phyloP scores from a whole-genome alignment of 2,329 filamentous ascomycete genomes.

The Arthrocladium fulminans region DNA sequence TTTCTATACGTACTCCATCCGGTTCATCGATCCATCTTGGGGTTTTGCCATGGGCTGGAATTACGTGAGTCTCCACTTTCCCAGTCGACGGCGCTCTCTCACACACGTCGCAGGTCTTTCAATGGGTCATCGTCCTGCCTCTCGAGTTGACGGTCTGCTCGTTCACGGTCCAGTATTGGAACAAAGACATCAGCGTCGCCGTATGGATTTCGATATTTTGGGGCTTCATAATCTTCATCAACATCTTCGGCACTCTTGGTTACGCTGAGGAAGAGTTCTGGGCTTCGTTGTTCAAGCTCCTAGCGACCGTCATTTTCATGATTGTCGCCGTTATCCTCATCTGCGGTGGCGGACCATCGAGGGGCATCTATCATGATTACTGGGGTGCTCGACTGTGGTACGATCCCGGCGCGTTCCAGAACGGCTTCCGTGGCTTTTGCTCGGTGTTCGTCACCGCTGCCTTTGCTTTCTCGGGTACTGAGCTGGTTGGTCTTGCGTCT shows the following conservation, averaged over 20 bases:
- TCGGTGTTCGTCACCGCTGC: slow-evolving; percentile 47
- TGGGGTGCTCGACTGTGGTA: slow-evolving; percentile 53
- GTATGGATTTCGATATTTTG: slow-evolving; percentile 64
- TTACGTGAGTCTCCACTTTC: slow-evolving; percentile 37
- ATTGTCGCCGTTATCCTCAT: slow-evolving; percentile 14
- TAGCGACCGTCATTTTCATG: slow-evolving; percentile 39
- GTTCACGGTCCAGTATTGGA: slow-evolving; percentile 69
- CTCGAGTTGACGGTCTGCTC: slow-evolving; percentile 74
- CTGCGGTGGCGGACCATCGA: slow-evolving; percentile 32
- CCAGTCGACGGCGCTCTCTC: slow-evolving; percentile 72
- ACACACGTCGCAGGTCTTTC: slow-evolving; percentile 45
- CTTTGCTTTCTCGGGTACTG: slow-evolving; percentile 50
- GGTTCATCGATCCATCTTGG: slow-evolving; percentile 72
- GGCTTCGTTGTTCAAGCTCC: slow-evolving; percentile 69
- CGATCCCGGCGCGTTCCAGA: slow-evolving; percentile 36
- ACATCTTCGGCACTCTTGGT: slow-evolving; percentile 71
- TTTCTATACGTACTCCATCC: slow-evolving; percentile 82
- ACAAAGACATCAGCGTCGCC: slow-evolving; percentile 25
- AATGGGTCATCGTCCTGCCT: slow-evolving; percentile 73
- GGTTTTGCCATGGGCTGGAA: slow-evolving; percentile 40
- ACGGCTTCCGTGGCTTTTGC: slow-evolving; percentile 46
- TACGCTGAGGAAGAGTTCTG: slow-evolving; percentile 79
- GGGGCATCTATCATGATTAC: slow-evolving; percentile 26
- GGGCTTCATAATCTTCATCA: slow-evolving; percentile 60
- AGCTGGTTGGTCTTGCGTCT: slow-evolving; percentile 45